Percentiles rank a stretch among this genome's conserved stretches.
These are phyloP conservation scores for Hypsizygus ulmarius DNA, from an alignment of 1,284 basidiomycete genomes.

Conservation along the genomic window DNA sequence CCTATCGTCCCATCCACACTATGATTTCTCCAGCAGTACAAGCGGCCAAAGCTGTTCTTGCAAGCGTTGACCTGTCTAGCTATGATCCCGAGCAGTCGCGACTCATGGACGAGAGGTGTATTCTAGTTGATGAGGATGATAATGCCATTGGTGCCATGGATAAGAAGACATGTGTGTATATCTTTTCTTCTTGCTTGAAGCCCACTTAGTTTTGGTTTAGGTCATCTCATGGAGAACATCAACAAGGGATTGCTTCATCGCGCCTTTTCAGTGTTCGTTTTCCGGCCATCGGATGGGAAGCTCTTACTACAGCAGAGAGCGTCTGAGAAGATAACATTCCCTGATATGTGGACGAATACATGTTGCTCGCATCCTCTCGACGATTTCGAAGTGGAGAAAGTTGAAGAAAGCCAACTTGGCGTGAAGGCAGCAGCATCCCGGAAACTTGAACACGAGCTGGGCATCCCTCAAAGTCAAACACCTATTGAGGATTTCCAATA, in stretches of 20 bases:
- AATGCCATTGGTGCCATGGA: constrained; percentile 86
- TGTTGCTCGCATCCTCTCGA: constrained; percentile 97
- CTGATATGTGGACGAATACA: constrained; percentile 99
- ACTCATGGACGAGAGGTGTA: constrained; percentile 98
- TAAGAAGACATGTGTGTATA: constrained; percentile 90
- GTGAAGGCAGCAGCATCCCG: constrained; percentile 88
- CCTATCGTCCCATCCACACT: constrained; percentile 14
- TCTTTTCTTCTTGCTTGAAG: constrained; percentile 7
- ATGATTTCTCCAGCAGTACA: constrained; percentile 58
- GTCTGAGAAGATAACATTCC: constrained; percentile 98
- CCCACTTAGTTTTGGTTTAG: constrained; percentile 38
- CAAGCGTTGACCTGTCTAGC: constrained; percentile 67
- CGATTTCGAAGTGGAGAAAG: constrained; percentile 83
- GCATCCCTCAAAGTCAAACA: constrained; percentile 80
- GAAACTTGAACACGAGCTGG: constrained; percentile 96
- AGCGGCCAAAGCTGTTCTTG: constrained; percentile 60
- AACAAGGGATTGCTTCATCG: constrained; percentile 93
- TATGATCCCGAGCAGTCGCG: constrained; percentile 83
- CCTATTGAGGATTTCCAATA: constrained; percentile 91
- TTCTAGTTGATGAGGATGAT: constrained; percentile 91
- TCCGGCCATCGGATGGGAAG: constrained; percentile 91
- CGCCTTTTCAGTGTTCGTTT: constrained; percentile 97
- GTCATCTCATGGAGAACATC: constrained; percentile 98
- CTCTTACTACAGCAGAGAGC: constrained; percentile 96
- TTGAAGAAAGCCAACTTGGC: constrained; percentile 80